These are phyloP conservation scores for Tieghemostelium lacteum DNA, from an alignment of 78 protist species.

Conservation along the genomic window DNA sequence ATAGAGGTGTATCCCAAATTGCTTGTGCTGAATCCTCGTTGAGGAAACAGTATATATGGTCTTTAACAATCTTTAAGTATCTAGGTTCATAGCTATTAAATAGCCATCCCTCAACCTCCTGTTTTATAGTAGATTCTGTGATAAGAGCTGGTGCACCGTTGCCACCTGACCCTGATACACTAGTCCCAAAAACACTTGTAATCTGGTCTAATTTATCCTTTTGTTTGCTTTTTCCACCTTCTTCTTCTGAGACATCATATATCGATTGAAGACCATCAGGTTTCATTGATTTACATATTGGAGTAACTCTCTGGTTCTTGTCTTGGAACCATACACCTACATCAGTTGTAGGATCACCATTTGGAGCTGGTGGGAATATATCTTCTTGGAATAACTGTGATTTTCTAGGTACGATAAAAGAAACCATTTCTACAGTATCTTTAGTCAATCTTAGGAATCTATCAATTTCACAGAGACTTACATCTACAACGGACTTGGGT, in stretches of 20 bases:
- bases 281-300: constrained; percentile 51
- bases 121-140: constrained; percentile 38
- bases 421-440: constrained; percentile 86
- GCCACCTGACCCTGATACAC: neutral
- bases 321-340: constrained; percentile 18
- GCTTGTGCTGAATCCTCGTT: constrained; percentile 80
- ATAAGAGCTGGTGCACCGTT: neutral
- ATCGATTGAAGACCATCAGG: constrained; percentile 61
- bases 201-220: constrained; percentile 66
- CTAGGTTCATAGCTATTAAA: constrained; percentile 58
- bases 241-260: constrained; percentile 72
- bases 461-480: constrained; percentile 85
- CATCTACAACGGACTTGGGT: constrained; percentile 90
- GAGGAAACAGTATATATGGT: constrained; percentile 48
- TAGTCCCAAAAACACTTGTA: neutral
- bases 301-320: constrained; percentile 12
- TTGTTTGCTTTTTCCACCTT: constrained; percentile 77
- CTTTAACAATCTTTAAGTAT: constrained; percentile 50
- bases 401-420: constrained; percentile 93
- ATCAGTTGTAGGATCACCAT: constrained; percentile 78
- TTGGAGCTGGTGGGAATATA: constrained; percentile 89
- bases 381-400: constrained; percentile 93
- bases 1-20: constrained; percentile 19
- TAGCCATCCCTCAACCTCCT: constrained; percentile 75
- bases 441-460: constrained; percentile 86